Conservation (phyloP, 768 basidiomycete species). For the Suillus occidentalis region DNA sequence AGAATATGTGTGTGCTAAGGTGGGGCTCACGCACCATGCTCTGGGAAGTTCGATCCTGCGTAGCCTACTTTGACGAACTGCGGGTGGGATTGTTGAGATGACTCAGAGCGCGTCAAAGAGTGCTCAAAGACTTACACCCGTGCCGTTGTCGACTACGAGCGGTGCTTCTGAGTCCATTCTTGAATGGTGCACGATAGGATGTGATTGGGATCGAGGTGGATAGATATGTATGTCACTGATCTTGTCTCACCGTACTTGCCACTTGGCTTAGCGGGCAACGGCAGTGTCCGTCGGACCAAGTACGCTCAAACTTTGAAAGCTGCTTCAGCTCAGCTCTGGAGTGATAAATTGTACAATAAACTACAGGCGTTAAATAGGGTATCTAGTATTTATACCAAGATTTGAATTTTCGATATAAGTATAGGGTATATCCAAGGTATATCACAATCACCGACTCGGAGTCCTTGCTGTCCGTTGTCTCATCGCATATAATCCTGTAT, state of each 20-base stretch:
- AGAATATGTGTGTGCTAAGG: neutral
- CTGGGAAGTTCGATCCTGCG: slow-evolving; percentile 93
- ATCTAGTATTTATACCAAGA: neutral
- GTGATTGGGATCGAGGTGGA: slow-evolving; percentile 1
- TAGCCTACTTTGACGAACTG: slow-evolving; percentile 92
- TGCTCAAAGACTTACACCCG: slow-evolving; percentile 58
- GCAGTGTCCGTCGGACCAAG: neutral
- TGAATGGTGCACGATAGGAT: neutral
- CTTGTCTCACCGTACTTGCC: neutral
- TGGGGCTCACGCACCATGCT: slow-evolving; percentile 61
- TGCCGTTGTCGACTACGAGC: slow-evolving; percentile 86
- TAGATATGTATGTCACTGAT: slow-evolving; percentile 6
- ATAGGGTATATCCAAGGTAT: neutral
- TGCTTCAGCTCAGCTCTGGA: neutral
- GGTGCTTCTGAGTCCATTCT: slow-evolving; percentile 41
- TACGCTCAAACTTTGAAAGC: neutral
- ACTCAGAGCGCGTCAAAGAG: slow-evolving; percentile 9
- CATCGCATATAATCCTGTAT: neutral
- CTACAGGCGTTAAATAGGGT: neutral
- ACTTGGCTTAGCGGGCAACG: neutral
- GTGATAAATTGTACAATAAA: neutral
- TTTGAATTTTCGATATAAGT: neutral
- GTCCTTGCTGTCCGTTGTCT: neutral
- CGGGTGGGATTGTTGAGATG: slow-evolving; percentile 6
- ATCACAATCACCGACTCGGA: slow-evolving; percentile 8